phyloP scores from a whole-genome alignment of 225 moss, liverwort and hornwort species.

The Polytrichum commune region DNA sequence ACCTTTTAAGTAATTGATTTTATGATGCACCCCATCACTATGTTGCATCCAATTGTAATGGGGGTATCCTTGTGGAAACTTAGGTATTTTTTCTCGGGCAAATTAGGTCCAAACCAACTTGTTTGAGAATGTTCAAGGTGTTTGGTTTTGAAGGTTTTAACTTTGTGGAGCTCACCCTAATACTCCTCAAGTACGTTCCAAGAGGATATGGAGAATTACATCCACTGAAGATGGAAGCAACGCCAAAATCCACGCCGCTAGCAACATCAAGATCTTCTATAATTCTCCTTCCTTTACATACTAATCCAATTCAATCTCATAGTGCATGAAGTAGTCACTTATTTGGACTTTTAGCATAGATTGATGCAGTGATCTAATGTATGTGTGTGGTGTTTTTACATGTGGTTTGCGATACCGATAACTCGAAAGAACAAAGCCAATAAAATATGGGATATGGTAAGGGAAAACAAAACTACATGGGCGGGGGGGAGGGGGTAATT shows the following conservation, averaged over 20 bases:
- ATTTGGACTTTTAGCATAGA: too few species aligned
- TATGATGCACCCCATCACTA: not conserved
- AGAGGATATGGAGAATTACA: too few species aligned
- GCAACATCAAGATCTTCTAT: not conserved
- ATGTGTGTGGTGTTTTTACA: too few species aligned
- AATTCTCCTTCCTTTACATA: not conserved
- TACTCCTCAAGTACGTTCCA: too few species aligned
- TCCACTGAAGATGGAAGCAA: not conserved
- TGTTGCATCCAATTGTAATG: not conserved
- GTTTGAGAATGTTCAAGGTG: not conserved
- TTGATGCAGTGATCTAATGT: too few species aligned
- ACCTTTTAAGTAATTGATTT: not conserved
- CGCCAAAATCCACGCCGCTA: not conserved
- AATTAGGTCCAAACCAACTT: not conserved
- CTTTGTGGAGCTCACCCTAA: too few species aligned
- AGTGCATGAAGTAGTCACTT: too few species aligned
- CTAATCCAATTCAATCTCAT: too few species aligned
- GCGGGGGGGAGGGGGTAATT: too few species aligned
- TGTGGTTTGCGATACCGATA: too few species aligned
- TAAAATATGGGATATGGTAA: too few species aligned
- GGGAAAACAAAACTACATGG: too few species aligned
- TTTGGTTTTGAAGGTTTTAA: not conserved
- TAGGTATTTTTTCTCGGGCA: not conserved
- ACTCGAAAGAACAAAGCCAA: fast-evolving
- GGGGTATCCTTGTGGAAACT: not conserved